Conservation (phyloP, 441 rosid genomes). For the Cnidoscolus chayamansa region DNA sequence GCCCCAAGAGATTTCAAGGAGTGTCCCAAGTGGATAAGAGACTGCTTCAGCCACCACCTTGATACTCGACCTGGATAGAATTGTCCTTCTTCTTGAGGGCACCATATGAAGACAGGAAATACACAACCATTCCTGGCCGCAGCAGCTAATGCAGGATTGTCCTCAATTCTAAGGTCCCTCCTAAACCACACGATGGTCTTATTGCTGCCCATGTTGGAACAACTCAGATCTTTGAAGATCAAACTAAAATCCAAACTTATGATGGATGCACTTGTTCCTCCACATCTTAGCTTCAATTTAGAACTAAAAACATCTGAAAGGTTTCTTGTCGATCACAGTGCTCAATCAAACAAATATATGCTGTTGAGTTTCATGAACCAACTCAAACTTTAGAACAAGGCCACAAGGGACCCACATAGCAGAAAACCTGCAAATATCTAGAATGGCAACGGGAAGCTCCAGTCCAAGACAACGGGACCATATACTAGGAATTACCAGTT, state of each 20-base stretch:
- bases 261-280: conserved; percentile 8
- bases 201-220: conserved; percentile 38
- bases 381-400: background rate
- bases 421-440: conserved; percentile 12
- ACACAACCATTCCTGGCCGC: conserved; percentile 75
- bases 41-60: conserved; percentile 96
- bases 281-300: conserved; percentile 15
- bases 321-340: background rate
- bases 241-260: conserved; percentile 12
- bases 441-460: conserved; percentile 9
- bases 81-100: conserved; percentile 84
- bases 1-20: conserved; percentile 77
- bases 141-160: conserved; percentile 82
- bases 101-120: conserved; percentile 80
- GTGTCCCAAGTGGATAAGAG: conserved; percentile 57
- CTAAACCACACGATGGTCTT: conserved; percentile 93
- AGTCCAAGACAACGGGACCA: background rate
- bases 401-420: background rate
- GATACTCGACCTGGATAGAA: conserved; percentile 90
- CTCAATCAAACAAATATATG: background rate
- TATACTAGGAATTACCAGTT: background rate
- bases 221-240: conserved; percentile 20
- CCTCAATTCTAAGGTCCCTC: conserved; percentile 88
- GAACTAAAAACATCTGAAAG: conserved; percentile 13
- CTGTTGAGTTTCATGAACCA: conserved; percentile 11